Base-by-base conservation (phyloP, 768 basidiomycete genomes). In the Hydnum rufescens region DNA sequence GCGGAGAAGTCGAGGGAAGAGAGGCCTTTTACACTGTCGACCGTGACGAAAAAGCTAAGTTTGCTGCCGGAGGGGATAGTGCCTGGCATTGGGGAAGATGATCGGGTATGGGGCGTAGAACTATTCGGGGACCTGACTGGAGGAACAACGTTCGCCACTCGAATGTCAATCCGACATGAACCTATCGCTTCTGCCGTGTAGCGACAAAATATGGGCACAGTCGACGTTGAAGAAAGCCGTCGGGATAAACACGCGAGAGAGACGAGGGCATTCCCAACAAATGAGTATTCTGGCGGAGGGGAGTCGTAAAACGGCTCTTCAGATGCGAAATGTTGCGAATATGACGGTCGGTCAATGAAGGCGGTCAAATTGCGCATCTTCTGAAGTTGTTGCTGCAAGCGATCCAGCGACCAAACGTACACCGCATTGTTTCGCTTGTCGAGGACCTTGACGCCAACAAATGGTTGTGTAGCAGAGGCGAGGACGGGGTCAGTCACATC, bases 111-210 rank as follows among this genome's bases (percentile, higher is more conserved):
- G 13, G 75, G 67, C 42, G 71, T 65, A 1, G 84, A 86, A 49
- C 74, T 70, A 57, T 74, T 72, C 32, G 69, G 64, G 39, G 61
- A 79, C 71, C 65, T 74, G 77, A 54, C 36, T 4, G 77, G 64
- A 2, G 80, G 70, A 39, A 76, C 64, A 26, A 77, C 68, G 34
- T 78, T 86, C 57, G 82, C 73, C 42, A 88, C 74, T 66, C 79
- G 85, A 65, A 95, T 72, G 57, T 82, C 78, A 51, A 95, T 71
- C 23, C 88, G 77, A 67, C 92, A 96, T 26, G 87, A 88, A 1
- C 93, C 95, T 57, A 96, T 89, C 1, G 92, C 92, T 62, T 96
- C 93, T 46, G 87, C 75, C 1, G 90, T 95, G 61, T 92, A 93
- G 30, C 84, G 78, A 62, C 88, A 93, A 64, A 88, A 87, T 61